These are phyloP conservation scores for Pseudocercospora macadamiae DNA, from an alignment of 2,329 filamentous ascomycete genomes.

Conservation along the genomic window DNA sequence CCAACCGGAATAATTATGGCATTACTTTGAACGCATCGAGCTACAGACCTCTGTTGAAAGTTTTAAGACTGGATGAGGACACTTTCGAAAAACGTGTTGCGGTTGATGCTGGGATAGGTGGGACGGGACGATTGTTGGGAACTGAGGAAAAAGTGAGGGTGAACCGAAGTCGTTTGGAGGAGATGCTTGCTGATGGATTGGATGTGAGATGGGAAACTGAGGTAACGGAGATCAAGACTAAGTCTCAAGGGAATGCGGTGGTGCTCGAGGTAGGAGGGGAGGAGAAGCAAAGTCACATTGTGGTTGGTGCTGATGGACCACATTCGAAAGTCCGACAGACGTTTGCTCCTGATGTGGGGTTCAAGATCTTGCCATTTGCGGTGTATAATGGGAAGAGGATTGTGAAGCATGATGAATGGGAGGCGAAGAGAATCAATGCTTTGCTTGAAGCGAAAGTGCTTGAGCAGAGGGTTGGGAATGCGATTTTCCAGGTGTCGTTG, in stretches of 20 bases:
- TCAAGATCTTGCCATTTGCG: constrained; percentile 42
- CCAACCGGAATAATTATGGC: constrained; percentile 41
- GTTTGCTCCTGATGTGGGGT: constrained; percentile 31
- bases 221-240: constrained; percentile 20
- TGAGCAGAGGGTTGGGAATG: constrained; percentile 29
- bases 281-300: constrained; percentile 19
- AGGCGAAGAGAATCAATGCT: constrained; percentile 13
- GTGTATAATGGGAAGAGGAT: constrained; percentile 41
- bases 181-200: constrained; percentile 40
- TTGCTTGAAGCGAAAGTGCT: constrained; percentile 32
- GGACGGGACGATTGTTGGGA: constrained; percentile 29
- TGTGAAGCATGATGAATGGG: constrained; percentile 24
- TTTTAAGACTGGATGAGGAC: constrained; percentile 38
- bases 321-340: constrained; percentile 41
- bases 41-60: constrained; percentile 39
- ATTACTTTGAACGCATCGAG: constrained; percentile 43
- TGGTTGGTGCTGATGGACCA: constrained; percentile 44
- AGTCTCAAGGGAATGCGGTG: constrained; percentile 4
- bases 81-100: constrained; percentile 38
- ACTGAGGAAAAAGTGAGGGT: constrained; percentile 28
- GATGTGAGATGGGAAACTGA: constrained; percentile 41
- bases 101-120: constrained; percentile 36
- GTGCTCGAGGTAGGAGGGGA: constrained; percentile 3
- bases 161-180: constrained; percentile 42
- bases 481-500: constrained; percentile 40